Evolutionary conservation across 257 asterid genomes (phyloP).

Genomic region (Salvia rosmarinus): DNA sequence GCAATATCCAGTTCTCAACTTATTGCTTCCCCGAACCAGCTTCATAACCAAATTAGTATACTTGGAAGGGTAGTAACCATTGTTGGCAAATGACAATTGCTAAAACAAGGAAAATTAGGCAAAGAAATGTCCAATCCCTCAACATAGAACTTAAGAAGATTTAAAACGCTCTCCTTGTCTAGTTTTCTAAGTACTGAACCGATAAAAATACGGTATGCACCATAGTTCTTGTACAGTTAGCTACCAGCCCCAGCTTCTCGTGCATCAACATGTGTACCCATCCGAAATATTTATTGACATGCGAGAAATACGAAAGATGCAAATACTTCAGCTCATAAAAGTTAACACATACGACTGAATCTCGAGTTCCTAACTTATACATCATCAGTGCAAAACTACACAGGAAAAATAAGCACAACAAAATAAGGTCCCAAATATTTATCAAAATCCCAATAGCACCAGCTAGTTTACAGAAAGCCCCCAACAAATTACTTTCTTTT

Average conservation of each 20-base stretch:
- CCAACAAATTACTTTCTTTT: not conserved
- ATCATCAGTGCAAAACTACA: slow-evolving; percentile 3
- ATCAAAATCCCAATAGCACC: not conserved
- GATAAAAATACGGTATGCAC: not conserved
- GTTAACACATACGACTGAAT: not conserved
- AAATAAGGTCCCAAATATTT: not conserved
- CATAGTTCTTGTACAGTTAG: not conserved
- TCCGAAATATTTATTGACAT: not conserved
- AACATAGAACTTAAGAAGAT: not conserved
- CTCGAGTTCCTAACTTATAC: not conserved
- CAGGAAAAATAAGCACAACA: not conserved
- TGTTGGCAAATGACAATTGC: not conserved
- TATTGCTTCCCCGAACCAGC: slow-evolving; percentile 4
- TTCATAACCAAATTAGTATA: slow-evolving; percentile 13
- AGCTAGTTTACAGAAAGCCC: slow-evolving; percentile 7
- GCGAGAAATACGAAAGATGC: not conserved
- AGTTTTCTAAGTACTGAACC: not conserved
- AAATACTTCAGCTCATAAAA: not conserved
- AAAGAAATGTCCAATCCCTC: not conserved
- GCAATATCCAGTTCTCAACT: not conserved
- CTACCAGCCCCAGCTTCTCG: not conserved
- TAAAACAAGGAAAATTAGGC: not conserved
- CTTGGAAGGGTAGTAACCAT: not conserved
- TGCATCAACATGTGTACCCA: not conserved
- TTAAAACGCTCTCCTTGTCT: not conserved